These are phyloP conservation scores for Parachaetomium inaequale DNA, from an alignment of 495 filamentous ascomycete species.

Conservation along the genomic window DNA sequence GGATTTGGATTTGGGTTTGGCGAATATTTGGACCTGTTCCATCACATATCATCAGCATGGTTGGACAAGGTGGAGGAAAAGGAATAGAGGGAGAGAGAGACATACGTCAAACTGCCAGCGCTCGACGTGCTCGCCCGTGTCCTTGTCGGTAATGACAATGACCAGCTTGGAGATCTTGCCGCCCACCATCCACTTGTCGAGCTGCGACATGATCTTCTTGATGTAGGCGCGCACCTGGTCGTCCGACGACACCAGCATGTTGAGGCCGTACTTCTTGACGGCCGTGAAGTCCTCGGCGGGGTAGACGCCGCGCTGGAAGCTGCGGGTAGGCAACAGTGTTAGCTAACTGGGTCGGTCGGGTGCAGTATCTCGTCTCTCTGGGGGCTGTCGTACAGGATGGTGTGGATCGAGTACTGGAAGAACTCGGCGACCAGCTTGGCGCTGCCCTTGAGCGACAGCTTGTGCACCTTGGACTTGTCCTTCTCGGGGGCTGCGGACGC, in stretches of 20 bases:
- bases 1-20: constrained; percentile 39
- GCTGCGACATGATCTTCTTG: constrained; percentile 96
- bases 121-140: constrained; percentile 93
- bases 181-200: constrained; percentile 92
- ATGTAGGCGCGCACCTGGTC: constrained; percentile 99
- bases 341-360: constrained; percentile 11
- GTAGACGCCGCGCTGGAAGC: constrained; percentile 94
- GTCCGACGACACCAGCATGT: constrained; percentile 94
- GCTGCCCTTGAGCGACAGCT: constrained; percentile 90
- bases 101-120: constrained; percentile 96
- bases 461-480: constrained; percentile 90
- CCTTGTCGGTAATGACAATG: constrained; percentile 91
- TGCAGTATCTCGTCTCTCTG: neutral
- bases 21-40: constrained; percentile 65
- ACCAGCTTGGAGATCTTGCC: constrained; percentile 97
- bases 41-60: too few species aligned
- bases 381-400: constrained; percentile 59
- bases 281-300: constrained; percentile 96
- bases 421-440: constrained; percentile 93
- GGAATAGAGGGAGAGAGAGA: constrained; percentile 6
- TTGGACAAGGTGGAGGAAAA: neutral
- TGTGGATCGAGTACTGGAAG: constrained; percentile 97
- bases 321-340: constrained; percentile 25
- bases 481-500: constrained; percentile 41
- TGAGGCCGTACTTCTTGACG: constrained; percentile 99